Conservation (phyloP, 2,329 filamentous ascomycete genomes). For the Cladophialophora exuberans region DNA sequence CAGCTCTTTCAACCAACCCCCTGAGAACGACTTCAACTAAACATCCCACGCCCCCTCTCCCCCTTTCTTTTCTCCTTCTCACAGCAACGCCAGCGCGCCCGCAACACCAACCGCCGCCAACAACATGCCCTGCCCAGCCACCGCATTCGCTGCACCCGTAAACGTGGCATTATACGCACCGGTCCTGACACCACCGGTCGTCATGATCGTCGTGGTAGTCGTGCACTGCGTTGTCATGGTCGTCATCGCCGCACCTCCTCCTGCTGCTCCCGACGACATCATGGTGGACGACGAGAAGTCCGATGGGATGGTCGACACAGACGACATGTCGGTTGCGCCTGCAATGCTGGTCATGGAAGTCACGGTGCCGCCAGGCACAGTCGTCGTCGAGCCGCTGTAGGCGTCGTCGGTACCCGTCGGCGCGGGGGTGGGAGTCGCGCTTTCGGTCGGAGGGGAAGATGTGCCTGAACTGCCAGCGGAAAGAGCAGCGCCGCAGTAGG, state of each 20-base stretch:
- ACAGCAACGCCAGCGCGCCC: constrained; percentile 24
- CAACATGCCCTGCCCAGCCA: constrained; percentile 16
- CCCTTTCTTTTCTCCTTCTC: neutral
- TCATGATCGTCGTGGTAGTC: constrained; percentile 4
- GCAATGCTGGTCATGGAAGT: constrained; percentile 12
- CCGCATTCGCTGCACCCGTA: constrained; percentile 14
- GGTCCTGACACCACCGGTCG: neutral
- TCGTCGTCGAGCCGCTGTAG: constrained; percentile 14
- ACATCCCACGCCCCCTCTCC: neutral
- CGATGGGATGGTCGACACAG: constrained; percentile 2
- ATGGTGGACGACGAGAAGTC: neutral
- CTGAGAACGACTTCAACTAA: too few relatives aligned
- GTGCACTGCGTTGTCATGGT: constrained; percentile 20
- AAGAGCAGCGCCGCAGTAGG: constrained; percentile 20
- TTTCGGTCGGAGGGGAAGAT: neutral
- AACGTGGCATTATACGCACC: constrained; percentile 8
- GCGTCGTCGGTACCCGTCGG: neutral
- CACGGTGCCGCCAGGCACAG: constrained; percentile 19
- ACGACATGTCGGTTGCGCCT: neutral
- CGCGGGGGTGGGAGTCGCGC: neutral
- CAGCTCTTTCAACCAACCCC: too few relatives aligned
- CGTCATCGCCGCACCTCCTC: neutral
- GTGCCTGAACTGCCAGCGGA: neutral
- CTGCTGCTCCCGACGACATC: neutral
- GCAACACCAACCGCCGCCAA: constrained; percentile 21